phyloP scores from a whole-genome alignment of 2,329 filamentous ascomycete genomes.

The Botrytis medusae region DNA sequence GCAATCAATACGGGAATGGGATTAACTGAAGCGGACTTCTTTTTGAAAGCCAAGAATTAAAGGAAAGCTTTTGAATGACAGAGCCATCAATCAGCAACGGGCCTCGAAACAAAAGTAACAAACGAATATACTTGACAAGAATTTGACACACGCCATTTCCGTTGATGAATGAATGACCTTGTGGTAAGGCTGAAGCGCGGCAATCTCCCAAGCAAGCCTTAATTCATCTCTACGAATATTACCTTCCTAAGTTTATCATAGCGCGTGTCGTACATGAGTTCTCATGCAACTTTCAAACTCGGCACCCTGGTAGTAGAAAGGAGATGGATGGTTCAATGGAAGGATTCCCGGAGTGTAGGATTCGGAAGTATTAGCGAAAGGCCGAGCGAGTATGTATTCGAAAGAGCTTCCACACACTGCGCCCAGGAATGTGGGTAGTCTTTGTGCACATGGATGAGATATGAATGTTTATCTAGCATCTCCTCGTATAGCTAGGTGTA shows the following conservation, averaged over 20 bases:
- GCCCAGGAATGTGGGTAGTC: neutral
- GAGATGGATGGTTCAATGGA: neutral
- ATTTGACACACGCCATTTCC: neutral
- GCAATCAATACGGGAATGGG: neutral
- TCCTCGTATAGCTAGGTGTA: neutral
- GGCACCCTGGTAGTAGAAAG: neutral
- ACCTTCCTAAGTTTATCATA: neutral
- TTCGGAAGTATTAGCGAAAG: neutral
- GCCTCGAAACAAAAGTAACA: neutral
- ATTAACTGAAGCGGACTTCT: neutral
- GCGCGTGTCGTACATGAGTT: neutral
- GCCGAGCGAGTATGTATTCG: neutral
- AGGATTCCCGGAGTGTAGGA: constrained; percentile 1
- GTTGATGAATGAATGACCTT: neutral
- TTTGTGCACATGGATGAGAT: neutral
- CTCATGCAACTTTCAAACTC: constrained; percentile 11
- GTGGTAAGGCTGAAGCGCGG: constrained; percentile 19
- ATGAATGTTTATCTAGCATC: neutral
- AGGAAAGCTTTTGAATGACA: neutral
- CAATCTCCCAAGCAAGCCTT: constrained; percentile 13
- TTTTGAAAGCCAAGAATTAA: neutral
- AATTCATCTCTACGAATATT: neutral
- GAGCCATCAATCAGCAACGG: neutral
- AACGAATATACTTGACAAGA: neutral
- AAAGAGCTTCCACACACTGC: neutral